Conservation (phyloP, 1,284 basidiomycete genomes). For the Malassezia obtusa region DNA sequence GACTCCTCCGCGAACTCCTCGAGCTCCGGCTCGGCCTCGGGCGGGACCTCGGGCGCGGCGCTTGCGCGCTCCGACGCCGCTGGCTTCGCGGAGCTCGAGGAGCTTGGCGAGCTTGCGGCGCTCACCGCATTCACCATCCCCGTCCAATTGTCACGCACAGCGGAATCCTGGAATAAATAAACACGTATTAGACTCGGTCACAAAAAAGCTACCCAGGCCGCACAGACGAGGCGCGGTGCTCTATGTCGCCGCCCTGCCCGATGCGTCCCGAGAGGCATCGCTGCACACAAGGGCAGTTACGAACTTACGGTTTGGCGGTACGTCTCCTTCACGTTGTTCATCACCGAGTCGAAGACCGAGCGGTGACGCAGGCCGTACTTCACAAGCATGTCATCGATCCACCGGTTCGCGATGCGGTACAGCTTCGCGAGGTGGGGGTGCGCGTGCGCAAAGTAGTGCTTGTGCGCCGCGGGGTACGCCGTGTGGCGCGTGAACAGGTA, state of each 20-base stretch:
- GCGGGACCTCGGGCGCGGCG: neutral
- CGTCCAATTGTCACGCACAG: neutral
- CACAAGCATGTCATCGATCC: constrained; percentile 6
- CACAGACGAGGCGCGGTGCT: constrained; percentile 4
- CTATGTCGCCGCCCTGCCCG: neutral
- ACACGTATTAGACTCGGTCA: constrained; percentile 3
- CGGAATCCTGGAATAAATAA: neutral
- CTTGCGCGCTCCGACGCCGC: neutral
- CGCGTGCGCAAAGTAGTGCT: constrained; percentile 15
- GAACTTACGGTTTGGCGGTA: constrained; percentile 5
- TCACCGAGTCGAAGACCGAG: constrained; percentile 1
- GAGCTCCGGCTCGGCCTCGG: neutral
- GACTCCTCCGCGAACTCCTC: neutral
- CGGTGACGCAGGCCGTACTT: constrained; percentile 13
- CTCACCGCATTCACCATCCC: neutral
- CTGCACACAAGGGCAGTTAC: neutral
- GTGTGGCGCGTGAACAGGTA: constrained; percentile 28
- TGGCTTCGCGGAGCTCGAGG: too few relatives aligned
- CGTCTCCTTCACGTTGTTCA: constrained; percentile 12
- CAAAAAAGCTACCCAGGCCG: constrained; percentile 1
- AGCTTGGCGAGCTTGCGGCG: neutral
- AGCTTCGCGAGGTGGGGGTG: constrained; percentile 13
- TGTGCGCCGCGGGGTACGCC: constrained; percentile 8
- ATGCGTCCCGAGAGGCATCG: neutral
- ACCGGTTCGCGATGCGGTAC: neutral